Evolutionary conservation across 2,329 filamentous ascomycete genomes (phyloP).

Genomic region (Beauveria medogensis): DNA sequence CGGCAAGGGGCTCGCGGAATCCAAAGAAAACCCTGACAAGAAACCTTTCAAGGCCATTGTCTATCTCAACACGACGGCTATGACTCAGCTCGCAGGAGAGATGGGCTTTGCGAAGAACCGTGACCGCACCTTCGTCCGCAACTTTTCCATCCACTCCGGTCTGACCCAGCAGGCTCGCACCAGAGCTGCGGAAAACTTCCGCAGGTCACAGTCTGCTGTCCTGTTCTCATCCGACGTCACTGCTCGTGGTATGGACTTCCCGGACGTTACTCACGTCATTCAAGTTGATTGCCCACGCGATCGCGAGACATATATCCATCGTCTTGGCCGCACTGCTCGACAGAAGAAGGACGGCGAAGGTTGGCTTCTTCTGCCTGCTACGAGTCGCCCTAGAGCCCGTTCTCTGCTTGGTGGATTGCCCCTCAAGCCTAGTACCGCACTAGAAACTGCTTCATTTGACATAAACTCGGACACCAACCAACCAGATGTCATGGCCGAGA

Average conservation of each 20-base stretch:
- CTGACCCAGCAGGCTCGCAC: constrained; percentile 66
- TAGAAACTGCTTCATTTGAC: constrained; percentile 41
- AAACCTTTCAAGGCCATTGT: constrained; percentile 90
- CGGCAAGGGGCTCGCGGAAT: constrained; percentile 46
- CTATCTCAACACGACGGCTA: constrained; percentile 74
- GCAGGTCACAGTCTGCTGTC: constrained; percentile 50
- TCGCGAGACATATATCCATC: constrained; percentile 68
- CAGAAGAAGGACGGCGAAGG: constrained; percentile 66
- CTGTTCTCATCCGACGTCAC: constrained; percentile 75
- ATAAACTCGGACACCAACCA: not conserved
- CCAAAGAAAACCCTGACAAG: constrained; percentile 28
- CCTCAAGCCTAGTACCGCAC: constrained; percentile 43
- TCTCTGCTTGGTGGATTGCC: constrained; percentile 50
- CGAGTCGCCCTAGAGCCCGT: constrained; percentile 42
- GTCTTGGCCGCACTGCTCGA: constrained; percentile 68
- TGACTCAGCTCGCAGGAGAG: constrained; percentile 57
- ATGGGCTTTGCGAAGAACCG: constrained; percentile 33
- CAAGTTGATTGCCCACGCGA: constrained; percentile 59
- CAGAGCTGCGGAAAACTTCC: constrained; percentile 63
- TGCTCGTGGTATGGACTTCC: constrained; percentile 77
- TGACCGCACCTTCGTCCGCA: constrained; percentile 27
- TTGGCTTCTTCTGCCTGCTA: constrained; percentile 54
- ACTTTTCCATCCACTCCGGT: constrained; percentile 67
- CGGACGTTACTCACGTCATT: constrained; percentile 70
- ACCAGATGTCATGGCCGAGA: not conserved